Conservation (phyloP, 805 yeast genomes). For the Zygosaccharomyces bailii region DNA sequence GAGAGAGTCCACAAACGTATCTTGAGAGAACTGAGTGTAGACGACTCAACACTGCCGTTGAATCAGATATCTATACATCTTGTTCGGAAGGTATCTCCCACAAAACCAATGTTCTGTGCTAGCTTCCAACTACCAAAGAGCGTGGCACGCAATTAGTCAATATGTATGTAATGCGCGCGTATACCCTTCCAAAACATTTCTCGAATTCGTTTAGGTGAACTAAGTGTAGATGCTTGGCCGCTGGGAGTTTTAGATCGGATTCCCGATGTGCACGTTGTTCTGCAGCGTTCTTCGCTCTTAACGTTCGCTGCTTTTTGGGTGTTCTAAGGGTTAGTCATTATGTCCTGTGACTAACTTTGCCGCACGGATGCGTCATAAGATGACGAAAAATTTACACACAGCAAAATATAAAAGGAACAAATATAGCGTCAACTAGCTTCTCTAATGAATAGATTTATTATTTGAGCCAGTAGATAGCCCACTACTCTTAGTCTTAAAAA, state of each 20-base stretch:
- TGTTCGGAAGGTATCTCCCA: slow-evolving; percentile 93
- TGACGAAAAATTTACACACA: neutral
- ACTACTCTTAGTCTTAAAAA: too few species aligned
- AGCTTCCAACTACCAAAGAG: slow-evolving; percentile 68
- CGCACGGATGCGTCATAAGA: slow-evolving; percentile 5
- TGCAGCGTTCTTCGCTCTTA: neutral
- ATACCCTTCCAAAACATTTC: too few species aligned
- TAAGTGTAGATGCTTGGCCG: too few species aligned
- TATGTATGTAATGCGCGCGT: neutral
- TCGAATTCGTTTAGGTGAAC: too few species aligned
- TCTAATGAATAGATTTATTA: too few species aligned
- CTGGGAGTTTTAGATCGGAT: too few species aligned
- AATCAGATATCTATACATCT: slow-evolving; percentile 61
- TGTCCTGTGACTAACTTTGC: slow-evolving; percentile 4
- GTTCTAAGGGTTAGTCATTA: slow-evolving; percentile 3
- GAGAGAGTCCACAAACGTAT: slow-evolving; percentile 59
- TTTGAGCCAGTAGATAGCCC: too few species aligned
- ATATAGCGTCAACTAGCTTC: too few species aligned
- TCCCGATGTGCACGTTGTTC: neutral
- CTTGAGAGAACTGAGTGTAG: slow-evolving; percentile 41
- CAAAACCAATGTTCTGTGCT: slow-evolving; percentile 93
- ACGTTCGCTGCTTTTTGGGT: neutral
- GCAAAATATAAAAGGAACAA: neutral
- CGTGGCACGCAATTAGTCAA: slow-evolving; percentile 32
- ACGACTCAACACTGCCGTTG: slow-evolving; percentile 47